Base-by-base conservation (phyloP, 257 asterid genomes). In the Lavandula angustifolia region DNA sequence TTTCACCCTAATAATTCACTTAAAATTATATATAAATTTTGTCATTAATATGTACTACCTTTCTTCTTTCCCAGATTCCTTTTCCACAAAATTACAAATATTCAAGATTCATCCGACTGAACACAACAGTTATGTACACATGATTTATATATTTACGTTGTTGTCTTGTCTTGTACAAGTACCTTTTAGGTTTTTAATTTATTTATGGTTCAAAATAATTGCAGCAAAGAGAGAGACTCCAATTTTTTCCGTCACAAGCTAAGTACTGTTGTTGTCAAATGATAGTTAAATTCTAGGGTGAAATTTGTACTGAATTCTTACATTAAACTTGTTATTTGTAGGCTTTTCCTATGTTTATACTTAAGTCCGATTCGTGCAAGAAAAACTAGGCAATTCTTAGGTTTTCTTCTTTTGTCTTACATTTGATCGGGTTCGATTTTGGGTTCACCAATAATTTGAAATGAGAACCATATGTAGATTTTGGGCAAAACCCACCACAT, bases 201-300 rank as follows among this genome's bases (percentile, higher is more conserved):
- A 59, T 43, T 71, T 76, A 67, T 46, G 80, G 74, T 68, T 76
- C 59, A 42, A 44, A 64, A 65, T 60, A 29, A 29, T 35, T 64
- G 71, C 38, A 31, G 54, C 54, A 47, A 64, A 49, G 59, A 59
- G 35, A 78, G 75, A 83, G 81, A 76, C 81, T 2, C 43, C 71
- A 48, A 62, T 9, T 7, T 17, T 43, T 47, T 61, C 57, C 31
- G 46, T 46, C 27, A 50, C 18, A 48, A 50, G n/a, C n/a, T n/a
- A n/a, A n/a, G 82, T 55, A 66, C 54, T 58, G 82, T 78, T 54
- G 53, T 81, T 64, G 74, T 81, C 87, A 65, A 67, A 17, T 69
- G 80, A 76, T 38, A 33, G 53, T 56, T 60, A 58, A 61, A 71
- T 57, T 56, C 62, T 64, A 38, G 14, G 29, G 56, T 43, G 48